Evolutionary conservation across 1,284 basidiomycete genomes (phyloP).

Genomic region (Clitocybe nebularis): DNA sequence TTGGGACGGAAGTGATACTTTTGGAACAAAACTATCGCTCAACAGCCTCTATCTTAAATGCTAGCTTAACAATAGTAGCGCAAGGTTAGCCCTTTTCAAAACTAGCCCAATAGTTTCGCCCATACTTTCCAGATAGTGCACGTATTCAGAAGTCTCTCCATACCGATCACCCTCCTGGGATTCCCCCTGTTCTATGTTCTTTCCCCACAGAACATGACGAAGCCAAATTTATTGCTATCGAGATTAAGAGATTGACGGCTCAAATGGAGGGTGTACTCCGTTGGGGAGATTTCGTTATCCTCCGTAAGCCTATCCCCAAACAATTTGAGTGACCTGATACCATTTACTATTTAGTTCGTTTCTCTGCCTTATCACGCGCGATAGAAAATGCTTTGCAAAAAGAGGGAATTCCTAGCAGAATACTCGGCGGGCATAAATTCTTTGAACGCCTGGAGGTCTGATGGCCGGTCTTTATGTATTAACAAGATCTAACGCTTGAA

Average conservation of each 20-base stretch:
- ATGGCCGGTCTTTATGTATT: too few species aligned
- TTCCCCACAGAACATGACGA: constrained; percentile 56
- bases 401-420: constrained; percentile 72
- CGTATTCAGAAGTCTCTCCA: constrained; percentile 77
- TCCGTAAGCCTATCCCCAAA: constrained; percentile 48
- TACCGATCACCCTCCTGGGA: constrained; percentile 68
- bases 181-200: constrained; percentile 48
- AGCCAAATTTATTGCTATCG: constrained; percentile 69
- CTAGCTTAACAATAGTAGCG: constrained; percentile 76
- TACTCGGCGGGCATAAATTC: constrained; percentile 50
- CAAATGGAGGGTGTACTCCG: constrained; percentile 69
- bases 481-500: too few species aligned
- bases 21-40: constrained; percentile 90
- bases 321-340: background rate
- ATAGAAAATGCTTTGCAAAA: constrained; percentile 80
- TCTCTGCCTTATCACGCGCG: constrained; percentile 77
- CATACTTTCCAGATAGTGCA: constrained; percentile 47
- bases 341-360: constrained; percentile 55
- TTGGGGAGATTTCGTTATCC: constrained; percentile 77
- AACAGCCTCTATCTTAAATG: constrained; percentile 73
- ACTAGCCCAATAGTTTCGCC: background rate
- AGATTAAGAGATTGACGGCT: constrained; percentile 78
- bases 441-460: constrained; percentile 19
- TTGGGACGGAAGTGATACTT: constrained; percentile 61
- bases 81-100: constrained; percentile 52